phyloP scores from a whole-genome alignment of 2,329 filamentous ascomycete species.

The Lachnellula occidentalis region DNA sequence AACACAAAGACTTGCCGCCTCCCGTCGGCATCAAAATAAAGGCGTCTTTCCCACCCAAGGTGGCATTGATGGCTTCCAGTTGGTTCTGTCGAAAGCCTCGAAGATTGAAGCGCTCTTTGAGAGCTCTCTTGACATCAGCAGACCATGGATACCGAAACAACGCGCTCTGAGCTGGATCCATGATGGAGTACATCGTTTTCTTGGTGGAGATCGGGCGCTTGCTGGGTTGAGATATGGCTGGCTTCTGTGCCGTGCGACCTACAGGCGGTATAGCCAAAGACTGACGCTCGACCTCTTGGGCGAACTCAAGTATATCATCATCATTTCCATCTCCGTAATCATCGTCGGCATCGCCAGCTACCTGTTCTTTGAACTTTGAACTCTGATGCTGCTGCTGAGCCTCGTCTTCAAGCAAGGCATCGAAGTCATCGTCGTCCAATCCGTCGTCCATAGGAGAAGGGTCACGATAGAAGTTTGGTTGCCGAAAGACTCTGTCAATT shows the following conservation, averaged over 20 bases:
- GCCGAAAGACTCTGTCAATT: conserved; percentile 4
- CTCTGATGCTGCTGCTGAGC: conserved; percentile 17
- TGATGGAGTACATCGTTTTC: conserved; percentile 27
- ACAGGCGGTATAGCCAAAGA: conserved; percentile 9
- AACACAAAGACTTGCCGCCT: conserved; percentile 93
- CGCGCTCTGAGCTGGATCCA: conserved; percentile 38
- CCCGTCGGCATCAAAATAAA: conserved; percentile 98
- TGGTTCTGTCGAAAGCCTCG: conserved; percentile 86
- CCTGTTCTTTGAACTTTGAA: conserved; percentile 1
- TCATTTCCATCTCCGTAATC: conserved; percentile 30
- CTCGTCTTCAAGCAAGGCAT: conserved; percentile 20
- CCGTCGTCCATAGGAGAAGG: conserved; percentile 17
- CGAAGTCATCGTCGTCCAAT: conserved; percentile 22
- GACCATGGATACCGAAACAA: conserved; percentile 79
- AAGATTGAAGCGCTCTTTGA: conserved; percentile 80
- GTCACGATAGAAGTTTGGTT: conserved; percentile 19
- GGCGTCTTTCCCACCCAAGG: conserved; percentile 76
- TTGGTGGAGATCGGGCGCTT: conserved; percentile 13
- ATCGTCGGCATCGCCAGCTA: conserved; percentile 10
- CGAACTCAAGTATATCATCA: conserved; percentile 36
- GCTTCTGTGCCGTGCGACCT: conserved; percentile 7
- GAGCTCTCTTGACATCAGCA: conserved; percentile 69
- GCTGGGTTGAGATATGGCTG: conserved; percentile 10
- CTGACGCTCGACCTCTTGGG: conserved; percentile 38
- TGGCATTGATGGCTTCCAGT: conserved; percentile 92